Evolutionary conservation across 2,329 filamentous ascomycete species (phyloP).

Genomic region (Ilyonectria sp.): DNA sequence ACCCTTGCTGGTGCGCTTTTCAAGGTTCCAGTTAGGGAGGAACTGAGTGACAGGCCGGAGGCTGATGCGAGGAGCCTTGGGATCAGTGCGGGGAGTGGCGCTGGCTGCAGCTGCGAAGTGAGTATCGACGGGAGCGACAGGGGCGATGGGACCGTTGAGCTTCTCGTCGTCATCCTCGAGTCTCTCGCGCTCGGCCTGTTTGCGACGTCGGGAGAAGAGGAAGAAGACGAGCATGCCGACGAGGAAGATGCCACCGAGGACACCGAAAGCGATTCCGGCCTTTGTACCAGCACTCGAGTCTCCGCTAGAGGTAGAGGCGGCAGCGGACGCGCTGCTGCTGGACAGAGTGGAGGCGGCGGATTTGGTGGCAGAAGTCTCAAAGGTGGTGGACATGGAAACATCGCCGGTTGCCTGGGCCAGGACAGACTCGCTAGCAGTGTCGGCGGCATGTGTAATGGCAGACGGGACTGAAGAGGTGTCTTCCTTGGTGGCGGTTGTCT

Average conservation of each 20-base stretch:
- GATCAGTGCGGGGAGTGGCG: constrained; percentile 54
- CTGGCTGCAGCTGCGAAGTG: constrained; percentile 31
- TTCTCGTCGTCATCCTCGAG: constrained; percentile 78
- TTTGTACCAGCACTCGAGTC: constrained; percentile 65
- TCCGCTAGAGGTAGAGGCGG: constrained; percentile 33
- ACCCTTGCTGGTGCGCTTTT: constrained; percentile 66
- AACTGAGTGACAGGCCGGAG: constrained; percentile 89
- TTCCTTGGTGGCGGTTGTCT: constrained; percentile 37
- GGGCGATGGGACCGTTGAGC: constrained; percentile 57
- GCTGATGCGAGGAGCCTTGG: constrained; percentile 83
- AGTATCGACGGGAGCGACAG: constrained; percentile 46
- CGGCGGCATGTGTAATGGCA: constrained; percentile 47
- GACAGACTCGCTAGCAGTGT: constrained; percentile 45
- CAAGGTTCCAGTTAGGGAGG: constrained; percentile 72
- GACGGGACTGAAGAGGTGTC: constrained; percentile 43
- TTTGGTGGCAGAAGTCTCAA: constrained; percentile 31
- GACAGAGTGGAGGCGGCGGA: constrained; percentile 37
- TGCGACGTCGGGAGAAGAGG: constrained; percentile 78
- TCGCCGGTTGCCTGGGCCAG: constrained; percentile 52
- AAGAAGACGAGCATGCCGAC: constrained; percentile 80
- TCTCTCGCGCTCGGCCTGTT: constrained; percentile 68
- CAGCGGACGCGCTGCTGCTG: constrained; percentile 41
- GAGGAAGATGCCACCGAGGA: constrained; percentile 78
- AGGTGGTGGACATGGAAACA: constrained; percentile 28
- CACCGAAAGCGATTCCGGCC: constrained; percentile 88